These are phyloP conservation scores for Hymenoscyphus fructigenus DNA, from an alignment of 2,329 filamentous ascomycete genomes.

Conservation along the genomic window DNA sequence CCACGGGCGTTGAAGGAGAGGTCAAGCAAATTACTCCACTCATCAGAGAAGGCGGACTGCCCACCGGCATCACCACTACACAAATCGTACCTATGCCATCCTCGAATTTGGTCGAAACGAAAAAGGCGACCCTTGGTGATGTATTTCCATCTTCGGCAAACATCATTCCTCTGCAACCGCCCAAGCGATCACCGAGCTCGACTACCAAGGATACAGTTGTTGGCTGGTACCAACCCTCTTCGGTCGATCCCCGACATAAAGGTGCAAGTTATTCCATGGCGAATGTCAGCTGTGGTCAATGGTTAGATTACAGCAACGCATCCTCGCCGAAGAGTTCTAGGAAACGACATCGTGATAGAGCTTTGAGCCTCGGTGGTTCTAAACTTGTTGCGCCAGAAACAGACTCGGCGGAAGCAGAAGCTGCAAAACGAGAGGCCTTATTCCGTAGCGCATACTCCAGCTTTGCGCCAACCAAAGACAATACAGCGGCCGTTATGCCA, in stretches of 20 bases:
- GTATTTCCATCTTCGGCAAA: constrained; percentile 68
- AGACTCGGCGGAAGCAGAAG: constrained; percentile 54
- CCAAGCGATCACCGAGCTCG: constrained; percentile 68
- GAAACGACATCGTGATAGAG: constrained; percentile 69
- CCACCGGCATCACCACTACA: constrained; percentile 70
- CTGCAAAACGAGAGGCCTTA: constrained; percentile 69
- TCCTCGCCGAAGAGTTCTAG: constrained; percentile 53
- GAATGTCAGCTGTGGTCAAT: constrained; percentile 67
- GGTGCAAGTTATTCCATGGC: constrained; percentile 58
- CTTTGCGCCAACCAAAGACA: constrained; percentile 75
- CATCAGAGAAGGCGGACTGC: constrained; percentile 65
- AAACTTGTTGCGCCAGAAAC: constrained; percentile 47
- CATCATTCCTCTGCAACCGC: constrained; percentile 65
- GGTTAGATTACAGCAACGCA: constrained; percentile 68
- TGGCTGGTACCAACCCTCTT: constrained; percentile 45
- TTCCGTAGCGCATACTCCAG: constrained; percentile 78
- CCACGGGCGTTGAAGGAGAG: constrained; percentile 39
- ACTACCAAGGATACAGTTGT: constrained; percentile 57
- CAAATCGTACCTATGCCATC: constrained; percentile 58
- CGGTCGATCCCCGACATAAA: constrained; percentile 39
- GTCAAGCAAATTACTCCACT: constrained; percentile 39
- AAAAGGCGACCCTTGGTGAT: constrained; percentile 66
- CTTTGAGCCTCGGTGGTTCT: constrained; percentile 64
- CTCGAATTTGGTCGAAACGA: constrained; percentile 43
- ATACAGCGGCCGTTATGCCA: constrained; percentile 68